Percentiles rank a stretch among this genome's conserved stretches.
Evolutionary conservation across 331 rosid species (phyloP).

Genomic region (Ulmus americana): DNA sequence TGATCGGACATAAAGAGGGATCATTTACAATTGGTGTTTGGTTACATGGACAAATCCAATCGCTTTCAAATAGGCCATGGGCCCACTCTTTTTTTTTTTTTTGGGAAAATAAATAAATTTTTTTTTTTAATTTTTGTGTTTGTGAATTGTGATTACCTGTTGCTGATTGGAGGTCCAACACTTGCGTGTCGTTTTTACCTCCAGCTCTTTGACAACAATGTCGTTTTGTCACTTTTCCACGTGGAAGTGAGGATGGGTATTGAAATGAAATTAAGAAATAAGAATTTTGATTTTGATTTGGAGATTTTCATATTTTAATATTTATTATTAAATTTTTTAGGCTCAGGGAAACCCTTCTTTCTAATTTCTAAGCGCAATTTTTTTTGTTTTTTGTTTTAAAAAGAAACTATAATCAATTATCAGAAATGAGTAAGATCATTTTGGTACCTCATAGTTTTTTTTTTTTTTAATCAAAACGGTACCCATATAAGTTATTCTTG

Average conservation of each 20-base stretch:
- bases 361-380: neutral
- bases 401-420: neutral
- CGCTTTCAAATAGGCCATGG: slow-evolving; percentile 3
- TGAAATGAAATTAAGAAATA: too few relatives aligned
- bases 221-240: slow-evolving; percentile 6
- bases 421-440: neutral
- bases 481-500: too few relatives aligned
- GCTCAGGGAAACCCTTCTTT: slow-evolving; percentile 4
- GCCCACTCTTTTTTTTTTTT: neutral
- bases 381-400: neutral
- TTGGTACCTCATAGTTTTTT: neutral
- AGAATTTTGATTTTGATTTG: neutral
- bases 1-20: slow-evolving; percentile 18
- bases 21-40: neutral
- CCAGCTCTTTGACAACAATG: neutral
- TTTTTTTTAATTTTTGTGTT: neutral
- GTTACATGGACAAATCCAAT: neutral
- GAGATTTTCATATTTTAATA: neutral
- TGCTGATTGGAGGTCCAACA: neutral
- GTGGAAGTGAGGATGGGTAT: neutral
- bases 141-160: neutral
- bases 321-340: neutral
- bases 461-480: too few relatives aligned
- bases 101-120: neutral
- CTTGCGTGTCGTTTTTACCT: neutral